Base-by-base conservation (phyloP, 345 rosid genomes). In the Orychophragmus violaceus region DNA sequence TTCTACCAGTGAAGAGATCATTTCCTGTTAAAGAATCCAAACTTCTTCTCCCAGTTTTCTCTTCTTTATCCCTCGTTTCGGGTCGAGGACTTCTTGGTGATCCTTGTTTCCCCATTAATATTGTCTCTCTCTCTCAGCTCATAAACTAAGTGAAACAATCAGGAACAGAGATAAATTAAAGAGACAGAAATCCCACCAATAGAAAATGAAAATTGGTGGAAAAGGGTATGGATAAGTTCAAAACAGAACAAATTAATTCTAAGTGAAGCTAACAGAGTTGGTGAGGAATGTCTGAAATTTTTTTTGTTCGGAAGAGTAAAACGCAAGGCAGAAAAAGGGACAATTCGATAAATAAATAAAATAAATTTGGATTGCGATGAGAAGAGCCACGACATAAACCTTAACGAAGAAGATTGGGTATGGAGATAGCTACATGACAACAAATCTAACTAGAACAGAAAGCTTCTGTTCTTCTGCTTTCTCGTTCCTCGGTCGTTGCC, bases 1-100 rank as follows among this genome's bases (percentile, higher is more conserved):
- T 85, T 82, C 89, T 81, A 48, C 87, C 87, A 28, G 70, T 37
- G 1, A 77, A 72, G 58, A 79, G 80, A 80, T 90, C 97, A 74
- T 56, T 74, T 11, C 76, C 80, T 13, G 76, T 21, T 32, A 60
- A 74, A 66, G 78, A 77, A 69, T 74, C 84, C 67, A 59, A 71
- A 52, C 68, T 69, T 64, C 80, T 80, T 32, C 65, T 75, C 76
- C 78, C 78, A 18, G 17, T 10, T 45, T 60, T 58, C 48, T 69
- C 76, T 48, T 71, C 68, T 13, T 24, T 51, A 8, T 78, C 75
- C 22, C 22, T 24, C 0, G 57, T 58, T 22, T 58, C 62, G 0
- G 80, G 83, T 55, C 70, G 77, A 16, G 78, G 83, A 77, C 80
- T 76, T 62, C 78, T 70, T 1, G 77, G 77, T 25, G 78, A 72